Base-by-base conservation (phyloP, 768 basidiomycete genomes). In the Xerocomellus dryophilus region DNA sequence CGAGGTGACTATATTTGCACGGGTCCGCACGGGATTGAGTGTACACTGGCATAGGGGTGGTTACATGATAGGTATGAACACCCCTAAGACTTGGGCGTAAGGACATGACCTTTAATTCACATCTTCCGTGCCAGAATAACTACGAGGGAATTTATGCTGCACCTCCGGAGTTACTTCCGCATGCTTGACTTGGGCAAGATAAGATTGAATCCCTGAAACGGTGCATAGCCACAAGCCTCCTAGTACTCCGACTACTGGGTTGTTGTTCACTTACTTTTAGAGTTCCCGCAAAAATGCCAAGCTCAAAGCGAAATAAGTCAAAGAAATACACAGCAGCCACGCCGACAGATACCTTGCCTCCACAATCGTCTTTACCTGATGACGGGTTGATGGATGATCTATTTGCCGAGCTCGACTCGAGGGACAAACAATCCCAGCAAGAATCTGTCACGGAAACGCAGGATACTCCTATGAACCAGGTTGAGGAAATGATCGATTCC, bases 371-470 rank as follows among this genome's bases (percentile, higher is more conserved):
- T 29, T 61, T 72, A 1, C 55, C 59, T 18, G 77, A 79, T 40
- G 81, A 86, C 51, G 80, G 79, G 10, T 76, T 93, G 43, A 76
- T 93, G 74, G 80, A 90, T 59, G 85, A 90, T 61, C 80, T 95
- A 2, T 70, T 93, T 43, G 79, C 83, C 7, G 86, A 90, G 66
- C 82, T 95, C 25, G 88, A 91, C 61, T 81, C 81, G 7, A 73
- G 78, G 58, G 78, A 90, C 60, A 60, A 74, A 45, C 69, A 73
- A 40, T 75, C 79, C 1, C 79, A 79, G 61, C 66, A 69, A 25
- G 81, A 82, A 65, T 75, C 82, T 12, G 77, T 78, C 10, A 64
- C 67, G 29, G 72, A 82, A 9, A 65, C 81, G 48, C 65, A 77
- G 44, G 60, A 73, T 45, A 56, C 74, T 40, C 68, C 70, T 51